These are phyloP conservation scores for Macrocybe gigantea DNA, from an alignment of 768 basidiomycete species.

Conservation along the genomic window DNA sequence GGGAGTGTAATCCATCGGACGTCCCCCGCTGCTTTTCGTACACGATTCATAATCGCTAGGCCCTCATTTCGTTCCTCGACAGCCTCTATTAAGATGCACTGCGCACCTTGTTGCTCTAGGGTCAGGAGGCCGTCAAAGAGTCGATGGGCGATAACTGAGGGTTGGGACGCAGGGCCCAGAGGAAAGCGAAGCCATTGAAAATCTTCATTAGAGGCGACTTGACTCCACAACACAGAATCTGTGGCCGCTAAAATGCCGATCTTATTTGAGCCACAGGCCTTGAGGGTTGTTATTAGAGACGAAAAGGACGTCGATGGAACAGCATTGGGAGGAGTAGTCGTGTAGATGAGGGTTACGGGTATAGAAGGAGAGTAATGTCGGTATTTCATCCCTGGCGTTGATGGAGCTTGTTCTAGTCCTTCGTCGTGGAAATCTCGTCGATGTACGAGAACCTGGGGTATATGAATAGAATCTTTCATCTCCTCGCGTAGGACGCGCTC, in stretches of 20 bases:
- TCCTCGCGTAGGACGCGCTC: constrained; percentile 48
- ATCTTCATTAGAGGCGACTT: constrained; percentile 21
- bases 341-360: constrained; percentile 70
- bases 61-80: constrained; percentile 78
- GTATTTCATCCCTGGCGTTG: constrained; percentile 99
- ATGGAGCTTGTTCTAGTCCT: constrained; percentile 70
- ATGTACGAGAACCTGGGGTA: constrained; percentile 72
- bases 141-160: constrained; percentile 67
- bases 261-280: constrained; percentile 27
- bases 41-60: constrained; percentile 91
- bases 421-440: constrained; percentile 71
- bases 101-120: constrained; percentile 71
- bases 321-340: constrained; percentile 26
- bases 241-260: constrained; percentile 67
- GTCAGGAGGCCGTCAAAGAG: constrained; percentile 86
- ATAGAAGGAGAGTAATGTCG: constrained; percentile 92
- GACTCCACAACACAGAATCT: constrained; percentile 43
- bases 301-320: constrained; percentile 21
- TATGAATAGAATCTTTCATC: constrained; percentile 17
- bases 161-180: constrained; percentile 47
- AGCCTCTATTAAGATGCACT: constrained; percentile 82
- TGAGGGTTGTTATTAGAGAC: constrained; percentile 39
- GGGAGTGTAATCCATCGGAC: constrained; percentile 26
- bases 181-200: constrained; percentile 53
- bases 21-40: constrained; percentile 82